Conservation (phyloP, 805 yeast species). For the Metschnikowia bowlesiae region DNA sequence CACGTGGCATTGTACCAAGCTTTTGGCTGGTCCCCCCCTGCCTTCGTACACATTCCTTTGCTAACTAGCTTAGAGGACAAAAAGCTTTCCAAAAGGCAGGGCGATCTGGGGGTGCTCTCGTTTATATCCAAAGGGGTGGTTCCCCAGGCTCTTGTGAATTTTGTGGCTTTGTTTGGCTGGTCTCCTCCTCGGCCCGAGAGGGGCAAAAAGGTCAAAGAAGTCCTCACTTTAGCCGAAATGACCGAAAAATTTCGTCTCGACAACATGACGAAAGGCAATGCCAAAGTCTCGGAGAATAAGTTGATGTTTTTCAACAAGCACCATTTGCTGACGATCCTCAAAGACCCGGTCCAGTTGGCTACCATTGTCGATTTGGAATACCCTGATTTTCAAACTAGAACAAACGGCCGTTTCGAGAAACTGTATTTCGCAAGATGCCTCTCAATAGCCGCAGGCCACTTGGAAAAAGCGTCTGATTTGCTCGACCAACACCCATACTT, state of each 20-base stretch:
- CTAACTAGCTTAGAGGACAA: conserved; percentile 68
- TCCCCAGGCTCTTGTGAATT: conserved; percentile 86
- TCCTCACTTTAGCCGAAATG: conserved; percentile 49
- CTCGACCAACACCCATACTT: conserved; percentile 44
- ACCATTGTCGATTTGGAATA: conserved; percentile 32
- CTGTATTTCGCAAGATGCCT: conserved; percentile 41
- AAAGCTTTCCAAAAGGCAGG: conserved; percentile 81
- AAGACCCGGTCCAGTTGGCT: conserved; percentile 30
- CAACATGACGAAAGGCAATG: conserved; percentile 86
- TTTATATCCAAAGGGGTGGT: conserved; percentile 59
- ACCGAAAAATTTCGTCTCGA: conserved; percentile 55
- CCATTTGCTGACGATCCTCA: conserved; percentile 48
- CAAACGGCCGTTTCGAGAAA: conserved; percentile 14
- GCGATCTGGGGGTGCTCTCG: conserved; percentile 68
- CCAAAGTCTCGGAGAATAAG: conserved; percentile 80
- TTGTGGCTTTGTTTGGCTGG: conserved; percentile 93
- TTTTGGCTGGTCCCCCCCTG: conserved; percentile 80
- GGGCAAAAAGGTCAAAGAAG: conserved; percentile 49
- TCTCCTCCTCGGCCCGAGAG: conserved; percentile 60
- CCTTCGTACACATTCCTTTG: conserved; percentile 84
- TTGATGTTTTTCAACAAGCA: conserved; percentile 72
- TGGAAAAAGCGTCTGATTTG: conserved; percentile 55
- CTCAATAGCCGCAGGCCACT: conserved; percentile 40
- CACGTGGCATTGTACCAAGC: conserved; percentile 85
- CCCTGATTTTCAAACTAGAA: conserved; percentile 16